Percentiles rank a stretch among this genome's conserved stretches.
Evolutionary conservation across 2,329 filamentous ascomycete species (phyloP).

Genomic region (Dactylellina haptotyla): DNA sequence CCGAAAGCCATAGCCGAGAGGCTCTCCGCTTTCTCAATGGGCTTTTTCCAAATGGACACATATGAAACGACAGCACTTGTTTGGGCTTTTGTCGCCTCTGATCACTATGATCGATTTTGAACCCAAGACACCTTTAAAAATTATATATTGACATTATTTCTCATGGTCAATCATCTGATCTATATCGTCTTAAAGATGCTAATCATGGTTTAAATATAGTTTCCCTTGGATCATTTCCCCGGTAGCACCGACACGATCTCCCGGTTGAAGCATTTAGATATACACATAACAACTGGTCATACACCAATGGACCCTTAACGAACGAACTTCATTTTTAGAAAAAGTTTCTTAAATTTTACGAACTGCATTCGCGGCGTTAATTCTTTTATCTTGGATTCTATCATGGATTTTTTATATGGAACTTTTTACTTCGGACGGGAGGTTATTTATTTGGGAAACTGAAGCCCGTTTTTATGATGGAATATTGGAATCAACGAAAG

Average conservation of each 20-base stretch:
- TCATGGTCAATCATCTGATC: not conserved
- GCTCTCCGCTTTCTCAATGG: constrained; percentile 13
- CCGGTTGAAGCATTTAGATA: constrained; percentile 5
- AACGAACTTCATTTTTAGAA: constrained; percentile 22
- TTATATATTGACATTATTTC: too few species aligned
- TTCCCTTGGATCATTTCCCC: constrained; percentile 23
- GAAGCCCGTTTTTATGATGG: too few species aligned
- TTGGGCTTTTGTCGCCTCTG: not conserved
- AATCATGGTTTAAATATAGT: constrained; percentile 19
- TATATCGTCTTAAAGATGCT: constrained; percentile 1
- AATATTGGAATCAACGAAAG: too few species aligned
- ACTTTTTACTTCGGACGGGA: not conserved
- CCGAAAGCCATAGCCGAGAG: constrained; percentile 20
- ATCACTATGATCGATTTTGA: too few species aligned
- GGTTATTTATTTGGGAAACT: too few species aligned
- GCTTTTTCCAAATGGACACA: constrained; percentile 21
- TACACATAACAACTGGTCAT: constrained; percentile 2
- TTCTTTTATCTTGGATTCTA: constrained; percentile 9
- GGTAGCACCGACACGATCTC: constrained; percentile 22
- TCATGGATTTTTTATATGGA: not conserved
- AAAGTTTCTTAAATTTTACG: constrained; percentile 32
- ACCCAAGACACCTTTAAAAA: too few species aligned
- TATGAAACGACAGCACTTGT: too few species aligned
- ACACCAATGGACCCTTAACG: not conserved
- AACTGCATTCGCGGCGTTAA: constrained; percentile 49